phyloP scores from a whole-genome alignment of 75 land plant genomes.

The Pinus albicaulis region DNA sequence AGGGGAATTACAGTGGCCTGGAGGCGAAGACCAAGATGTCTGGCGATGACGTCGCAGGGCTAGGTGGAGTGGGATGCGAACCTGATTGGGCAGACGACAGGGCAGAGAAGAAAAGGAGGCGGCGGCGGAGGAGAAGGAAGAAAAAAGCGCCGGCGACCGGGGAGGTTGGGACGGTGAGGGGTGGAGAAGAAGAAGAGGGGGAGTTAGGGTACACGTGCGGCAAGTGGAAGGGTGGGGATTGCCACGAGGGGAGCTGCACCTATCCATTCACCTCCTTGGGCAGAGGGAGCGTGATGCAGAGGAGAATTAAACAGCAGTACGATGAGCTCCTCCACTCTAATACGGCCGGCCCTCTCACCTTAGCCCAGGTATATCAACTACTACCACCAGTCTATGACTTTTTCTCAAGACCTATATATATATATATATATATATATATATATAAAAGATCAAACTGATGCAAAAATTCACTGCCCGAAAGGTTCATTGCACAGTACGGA shows the following conservation, averaged over 20 bases:
- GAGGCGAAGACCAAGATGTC: not conserved
- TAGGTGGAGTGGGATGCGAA: too few relatives aligned
- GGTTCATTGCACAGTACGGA: too few relatives aligned
- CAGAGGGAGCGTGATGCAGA: constrained; percentile 60
- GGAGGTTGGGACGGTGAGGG: not conserved
- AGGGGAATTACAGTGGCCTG: not conserved
- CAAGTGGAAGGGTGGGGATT: constrained; percentile 22
- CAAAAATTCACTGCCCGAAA: too few relatives aligned
- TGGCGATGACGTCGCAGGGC: not conserved
- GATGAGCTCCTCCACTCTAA: constrained; percentile 70
- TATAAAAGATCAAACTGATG: too few relatives aligned
- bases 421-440: too few relatives aligned
- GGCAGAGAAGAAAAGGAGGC: constrained; percentile 8
- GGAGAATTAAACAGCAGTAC: constrained; percentile 76
- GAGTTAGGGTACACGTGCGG: constrained; percentile 44
- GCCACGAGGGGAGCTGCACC: constrained; percentile 35
- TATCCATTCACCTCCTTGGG: constrained; percentile 70
- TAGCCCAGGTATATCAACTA: constrained; percentile 54
- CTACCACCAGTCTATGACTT: too few relatives aligned
- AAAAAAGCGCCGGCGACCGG: constrained; percentile 3
- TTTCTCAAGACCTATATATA: too few relatives aligned
- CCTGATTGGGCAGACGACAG: not conserved
- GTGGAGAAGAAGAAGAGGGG: constrained; percentile 12
- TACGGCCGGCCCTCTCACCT: constrained; percentile 49
- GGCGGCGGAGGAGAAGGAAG: constrained; percentile 5